Base-by-base conservation (phyloP, 495 filamentous ascomycete species). In the Neurospora sp. region DNA sequence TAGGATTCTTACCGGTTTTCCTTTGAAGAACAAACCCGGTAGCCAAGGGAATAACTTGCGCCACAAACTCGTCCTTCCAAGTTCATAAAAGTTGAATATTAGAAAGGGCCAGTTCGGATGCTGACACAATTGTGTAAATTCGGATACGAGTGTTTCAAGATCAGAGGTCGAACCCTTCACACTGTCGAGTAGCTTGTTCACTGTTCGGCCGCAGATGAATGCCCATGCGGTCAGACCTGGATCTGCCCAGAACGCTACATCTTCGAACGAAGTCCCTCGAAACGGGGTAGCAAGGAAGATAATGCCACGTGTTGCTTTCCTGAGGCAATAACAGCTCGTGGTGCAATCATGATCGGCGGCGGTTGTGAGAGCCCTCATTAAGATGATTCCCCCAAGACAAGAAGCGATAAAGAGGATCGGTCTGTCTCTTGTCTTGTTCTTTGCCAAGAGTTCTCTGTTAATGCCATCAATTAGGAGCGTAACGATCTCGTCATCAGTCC, bases 381-480 rank as follows among this genome's bases (percentile, higher is more conserved):
- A 71, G 74, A 81, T 71, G 71, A 82, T 72, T 5, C 80, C 80
- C 4, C 80, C 79, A 39, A 82, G 75, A 73, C 80, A 82, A 27
- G 80, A 82, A 6, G 79, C 79, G 70, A 82, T 79, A 74, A 82
- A 82, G 70, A 81, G n/a, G 69, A 82, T 74, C 31, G 78, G 80
- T 69, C 78, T 41, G 4, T 41, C 40, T 41, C 40, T 41, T 41
- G 40, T 41, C 40, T 41, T 41, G 40, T 41, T 41, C 0, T 41
- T 41, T 41, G 12, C 65, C 8, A 39, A 70, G 44, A 39, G 38
- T 38, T 71, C 48, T 70, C 40, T 31, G 11, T 73, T 5, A 59
- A 80, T 76, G 42, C 72, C 70, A n/a, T 53, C 76, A 18, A 76
- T 73, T 42, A 79, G 42, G 35, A 74, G 72, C 70, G 68, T 65